These are phyloP conservation scores for Olyra latifolia DNA, from an alignment of 176 grass and related monocot species.

Conservation along the genomic window DNA sequence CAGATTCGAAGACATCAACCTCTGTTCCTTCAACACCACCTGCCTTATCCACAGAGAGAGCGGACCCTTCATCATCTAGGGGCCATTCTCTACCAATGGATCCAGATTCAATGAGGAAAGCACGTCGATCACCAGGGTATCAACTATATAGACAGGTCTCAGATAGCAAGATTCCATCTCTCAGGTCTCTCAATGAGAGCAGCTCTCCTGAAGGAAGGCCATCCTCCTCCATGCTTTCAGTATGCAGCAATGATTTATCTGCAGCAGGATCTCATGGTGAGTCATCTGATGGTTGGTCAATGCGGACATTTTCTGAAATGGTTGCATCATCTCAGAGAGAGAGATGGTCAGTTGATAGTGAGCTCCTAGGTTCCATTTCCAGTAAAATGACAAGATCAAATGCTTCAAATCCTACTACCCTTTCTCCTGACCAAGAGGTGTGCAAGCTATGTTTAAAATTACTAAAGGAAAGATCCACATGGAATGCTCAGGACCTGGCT, in stretches of 20 bases:
- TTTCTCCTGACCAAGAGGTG: conserved; percentile 55
- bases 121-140: conserved; percentile 71
- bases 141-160: conserved; percentile 82
- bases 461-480: conserved; percentile 61
- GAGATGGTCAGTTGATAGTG: conserved; percentile 82
- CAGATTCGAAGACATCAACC: conserved; percentile 52
- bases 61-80: conserved; percentile 53
- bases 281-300: conserved; percentile 95
- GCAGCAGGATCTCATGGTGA: conserved; percentile 51
- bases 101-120: conserved; percentile 63
- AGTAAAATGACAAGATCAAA: conserved; percentile 50
- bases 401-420: conserved; percentile 39
- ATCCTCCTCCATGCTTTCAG: conserved; percentile 56
- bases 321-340: conserved; percentile 75
- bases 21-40: conserved; percentile 62
- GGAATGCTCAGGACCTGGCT: conserved; percentile 61
- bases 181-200: conserved; percentile 71
- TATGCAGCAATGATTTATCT: conserved; percentile 59
- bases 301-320: conserved; percentile 93
- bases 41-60: conserved; percentile 20
- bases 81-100: conserved; percentile 38
- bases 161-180: conserved; percentile 88
- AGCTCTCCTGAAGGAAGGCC: conserved; percentile 59
- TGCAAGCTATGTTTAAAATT: conserved; percentile 76
- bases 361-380: conserved; percentile 56